Evolutionary conservation across 345 rosid species (phyloP).

Genomic region (Eucalyptus grandis): DNA sequence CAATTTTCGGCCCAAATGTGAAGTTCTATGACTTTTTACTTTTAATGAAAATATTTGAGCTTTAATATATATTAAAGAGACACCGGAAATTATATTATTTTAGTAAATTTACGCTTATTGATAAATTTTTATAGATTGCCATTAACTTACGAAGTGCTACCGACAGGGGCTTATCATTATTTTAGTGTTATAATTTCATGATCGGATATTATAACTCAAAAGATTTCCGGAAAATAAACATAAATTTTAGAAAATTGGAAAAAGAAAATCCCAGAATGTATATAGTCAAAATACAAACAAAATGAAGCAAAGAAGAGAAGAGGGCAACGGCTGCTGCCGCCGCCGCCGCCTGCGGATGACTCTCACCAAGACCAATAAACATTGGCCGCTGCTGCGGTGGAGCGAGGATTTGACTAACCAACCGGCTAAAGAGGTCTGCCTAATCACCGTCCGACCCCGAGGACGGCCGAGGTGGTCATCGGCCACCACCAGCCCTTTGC

Average conservation of each 20-base stretch:
- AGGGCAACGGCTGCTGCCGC: too few relatives aligned
- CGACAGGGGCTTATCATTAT: not conserved
- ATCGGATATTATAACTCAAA: not conserved
- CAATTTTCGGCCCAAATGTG: not conserved
- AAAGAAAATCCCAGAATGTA: not conserved
- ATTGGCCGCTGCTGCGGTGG: accelerated
- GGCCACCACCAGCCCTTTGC: not conserved
- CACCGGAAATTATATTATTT: not conserved
- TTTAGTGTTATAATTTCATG: not conserved
- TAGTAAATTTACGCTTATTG: not conserved
- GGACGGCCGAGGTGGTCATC: not conserved
- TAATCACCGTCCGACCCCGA: too few relatives aligned
- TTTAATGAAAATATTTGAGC: not conserved
- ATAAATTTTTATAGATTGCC: not conserved
- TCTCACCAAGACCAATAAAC: not conserved
- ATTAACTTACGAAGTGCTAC: not conserved
- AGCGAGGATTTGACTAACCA: not conserved
- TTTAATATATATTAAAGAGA: not conserved
- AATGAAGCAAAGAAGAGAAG: not conserved
- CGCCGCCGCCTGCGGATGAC: accelerated
- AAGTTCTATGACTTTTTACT: not conserved
- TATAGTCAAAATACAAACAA: not conserved
- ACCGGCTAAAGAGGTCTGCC: accelerated
- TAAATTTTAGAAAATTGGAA: not conserved
- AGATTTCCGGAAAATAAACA: not conserved